phyloP scores from a whole-genome alignment of 2,329 filamentous ascomycete species.

The Tolypocladium tropicale region DNA sequence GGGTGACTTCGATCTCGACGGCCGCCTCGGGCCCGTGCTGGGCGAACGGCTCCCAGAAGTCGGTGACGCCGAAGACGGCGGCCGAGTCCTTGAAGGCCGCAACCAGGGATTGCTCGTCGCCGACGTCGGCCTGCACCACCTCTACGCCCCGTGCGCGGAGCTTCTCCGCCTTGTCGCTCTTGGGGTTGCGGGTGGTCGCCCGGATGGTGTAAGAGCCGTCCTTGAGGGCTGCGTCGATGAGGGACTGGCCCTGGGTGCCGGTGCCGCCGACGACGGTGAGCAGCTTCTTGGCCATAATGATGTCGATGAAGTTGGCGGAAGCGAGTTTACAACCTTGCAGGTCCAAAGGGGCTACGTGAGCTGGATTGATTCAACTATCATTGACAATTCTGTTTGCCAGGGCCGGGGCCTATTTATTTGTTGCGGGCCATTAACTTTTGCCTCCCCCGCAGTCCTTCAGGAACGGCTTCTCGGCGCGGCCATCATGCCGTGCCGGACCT shows the following conservation, averaged over 20 bases:
- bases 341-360: too few species aligned
- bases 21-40: not conserved
- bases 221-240: not conserved
- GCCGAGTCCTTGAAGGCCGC: not conserved
- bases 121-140: not conserved
- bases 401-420: not conserved
- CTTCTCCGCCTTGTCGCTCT: not conserved
- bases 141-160: not conserved
- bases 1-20: not conserved
- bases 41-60: not conserved
- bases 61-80: not conserved
- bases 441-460: not conserved
- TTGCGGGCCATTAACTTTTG: too few species aligned
- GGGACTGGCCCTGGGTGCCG: not conserved
- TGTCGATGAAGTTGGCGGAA: not conserved
- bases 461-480: not conserved
- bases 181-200: not conserved
- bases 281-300: not conserved
- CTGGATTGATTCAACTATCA: not conserved
- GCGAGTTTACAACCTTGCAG: too few species aligned
- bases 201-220: not conserved
- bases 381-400: not conserved
- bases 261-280: not conserved
- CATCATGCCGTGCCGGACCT: too few species aligned
- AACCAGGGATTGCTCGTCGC: not conserved